Base-by-base conservation (phyloP, 495 filamentous ascomycete species). In the Haplographium delicatum region DNA sequence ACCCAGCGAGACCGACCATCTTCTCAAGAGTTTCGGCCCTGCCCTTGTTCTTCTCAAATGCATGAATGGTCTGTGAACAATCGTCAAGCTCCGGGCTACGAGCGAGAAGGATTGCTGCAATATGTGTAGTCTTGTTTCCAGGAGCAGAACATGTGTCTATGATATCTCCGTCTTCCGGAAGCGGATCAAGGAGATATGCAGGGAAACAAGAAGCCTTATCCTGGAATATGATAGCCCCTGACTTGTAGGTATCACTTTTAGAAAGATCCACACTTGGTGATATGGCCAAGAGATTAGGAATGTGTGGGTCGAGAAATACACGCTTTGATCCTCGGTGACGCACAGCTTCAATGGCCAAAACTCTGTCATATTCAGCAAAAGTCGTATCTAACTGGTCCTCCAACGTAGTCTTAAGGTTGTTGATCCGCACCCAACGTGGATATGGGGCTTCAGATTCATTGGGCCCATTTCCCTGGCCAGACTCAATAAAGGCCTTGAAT, bases 141-240 rank as follows among this genome's bases (percentile, higher is more conserved):
- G 93, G 93, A 5, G 93, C 93, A 0, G 93, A 85, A 62, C 91
- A 96, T 1, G 88, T 86, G 68, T 98, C 93, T 4, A 97, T 73
- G 16, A 95, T 68, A 53, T 91, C 81, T 2, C 86, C 88, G 47
- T 81, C 73, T 42, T 72, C 70, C 3, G 71, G 55, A 1, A 61
- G 60, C 4, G 81, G 76, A 44, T 89, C 79, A 0, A 96, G 68
- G 0, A 98, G 70, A 61, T 89, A 87, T 0, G 91, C 93, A 4
- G 93, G 91, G 57, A 98, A 96, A 58, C 93, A 98, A 0, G 89
- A 95, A 1, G 93, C 94, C 62, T 95, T 96, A 62, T 98, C 94
- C 66, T 98, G 93, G 30, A 98, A 62, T 33, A 96, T 95, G 47
- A 98, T 76, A 38, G 79, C 68, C 1, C 93, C 93, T 3, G 74